Conservation (phyloP, 2,329 filamentous ascomycete genomes). For the Colletotrichum nymphaeae region DNA sequence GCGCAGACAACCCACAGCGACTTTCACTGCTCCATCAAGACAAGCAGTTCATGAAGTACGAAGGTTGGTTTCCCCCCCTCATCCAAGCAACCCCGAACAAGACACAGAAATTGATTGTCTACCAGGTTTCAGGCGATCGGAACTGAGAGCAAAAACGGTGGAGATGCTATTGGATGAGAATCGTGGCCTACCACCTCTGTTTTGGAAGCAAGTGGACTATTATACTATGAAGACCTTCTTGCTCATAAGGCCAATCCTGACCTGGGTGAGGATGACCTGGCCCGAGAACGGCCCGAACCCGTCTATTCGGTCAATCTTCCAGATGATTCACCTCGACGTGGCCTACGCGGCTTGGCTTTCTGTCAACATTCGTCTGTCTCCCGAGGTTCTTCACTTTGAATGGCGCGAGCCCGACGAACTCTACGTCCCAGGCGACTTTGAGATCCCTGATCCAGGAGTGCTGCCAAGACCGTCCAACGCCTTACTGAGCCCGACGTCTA, state of each 20-base stretch:
- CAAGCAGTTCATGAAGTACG: conserved; percentile 38
- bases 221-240: conserved; percentile 38
- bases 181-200: conserved; percentile 39
- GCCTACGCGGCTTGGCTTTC: conserved; percentile 46
- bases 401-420: conserved; percentile 45
- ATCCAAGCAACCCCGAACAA: too few species aligned
- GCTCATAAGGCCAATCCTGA: conserved; percentile 42
- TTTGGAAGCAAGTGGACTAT: conserved; percentile 46
- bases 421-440: conserved; percentile 38
- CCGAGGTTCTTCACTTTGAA: conserved; percentile 38
- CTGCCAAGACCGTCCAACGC: neutral
- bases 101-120: conserved; percentile 2
- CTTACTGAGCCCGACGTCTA: neutral
- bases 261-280: conserved; percentile 32
- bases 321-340: conserved; percentile 43
- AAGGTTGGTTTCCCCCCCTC: conserved; percentile 40
- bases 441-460: conserved; percentile 33
- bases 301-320: conserved; percentile 19
- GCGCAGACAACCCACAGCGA: conserved; percentile 41
- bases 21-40: conserved; percentile 40
- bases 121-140: conserved; percentile 45
- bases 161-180: conserved; percentile 38
- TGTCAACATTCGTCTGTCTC: conserved; percentile 41
- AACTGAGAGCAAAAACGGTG: conserved; percentile 41
- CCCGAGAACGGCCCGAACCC: neutral